Base-by-base conservation (phyloP, 805 yeast genomes). In the Teunomyces tritomae region DNA sequence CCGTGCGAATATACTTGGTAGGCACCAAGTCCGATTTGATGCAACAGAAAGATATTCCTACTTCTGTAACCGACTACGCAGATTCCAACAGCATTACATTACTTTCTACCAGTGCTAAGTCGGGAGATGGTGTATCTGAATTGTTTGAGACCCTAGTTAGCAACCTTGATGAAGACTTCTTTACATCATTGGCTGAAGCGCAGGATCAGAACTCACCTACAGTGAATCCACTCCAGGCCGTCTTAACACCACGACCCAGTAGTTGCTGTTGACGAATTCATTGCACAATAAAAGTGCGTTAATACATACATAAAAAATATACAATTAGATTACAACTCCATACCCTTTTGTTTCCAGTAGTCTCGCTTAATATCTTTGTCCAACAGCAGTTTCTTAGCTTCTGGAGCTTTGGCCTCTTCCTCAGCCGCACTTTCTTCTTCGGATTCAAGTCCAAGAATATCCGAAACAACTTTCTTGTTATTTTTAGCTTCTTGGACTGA, bases 21-120 rank as follows among this genome's bases (percentile, higher is more conserved):
- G 99, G 98, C 0, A 94, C 89, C 65, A 94, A 94, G 67, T 57
- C 68, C 3, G 99, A 94, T 65, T 64, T 90, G 41, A 62, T 74
- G 8, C 55, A 50, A 24, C 48, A 49, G 30, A 47, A 13, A 29
- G 41, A n/a, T 5, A 28, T 17, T 14, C 36, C 58, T 3, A 43
- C 41, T 7, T 50, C 48, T 17, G 55, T 61, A 5, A 35, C 50
- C 13, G 50, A 63, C 52, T 53, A 40, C 42, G 52, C 62, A 40
- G 4, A 43, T 9, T 65, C 55, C 28, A 57, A 40, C 27, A 49
- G 30, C 33, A 54, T 61, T 20, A 50, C 39, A 44, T 60, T 45
- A 14, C 28, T 35, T 8, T 49, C 71, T 49, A 83, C 89, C 1
- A 83, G 91, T 51, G 91, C 96, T 2, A 87, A 85, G 62, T 71